Conservation (phyloP, 495 filamentous ascomycete genomes). For the Trichodelitschia bisporula region DNA sequence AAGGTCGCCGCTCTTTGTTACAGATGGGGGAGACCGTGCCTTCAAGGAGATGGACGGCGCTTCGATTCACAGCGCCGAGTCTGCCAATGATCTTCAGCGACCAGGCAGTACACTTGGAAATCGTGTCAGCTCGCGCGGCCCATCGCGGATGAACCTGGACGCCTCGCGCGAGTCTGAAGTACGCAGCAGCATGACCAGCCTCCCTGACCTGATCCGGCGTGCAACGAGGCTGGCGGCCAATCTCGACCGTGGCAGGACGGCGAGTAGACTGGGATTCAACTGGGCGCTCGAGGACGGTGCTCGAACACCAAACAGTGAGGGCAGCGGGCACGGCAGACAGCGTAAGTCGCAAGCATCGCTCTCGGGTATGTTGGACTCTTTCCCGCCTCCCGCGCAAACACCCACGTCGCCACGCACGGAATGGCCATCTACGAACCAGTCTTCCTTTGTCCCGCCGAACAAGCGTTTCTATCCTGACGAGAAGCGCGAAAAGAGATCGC, state of each 20-base stretch:
- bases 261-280: slow-evolving; percentile 35
- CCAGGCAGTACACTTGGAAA: not conserved
- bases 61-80: slow-evolving; percentile 6
- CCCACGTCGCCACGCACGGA: slow-evolving; percentile 10
- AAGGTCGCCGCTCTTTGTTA: no score
- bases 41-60: slow-evolving; percentile 16
- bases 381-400: slow-evolving; percentile 53
- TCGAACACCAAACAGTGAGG: slow-evolving; percentile 13
- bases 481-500: slow-evolving; percentile 15
- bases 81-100: slow-evolving; percentile 2
- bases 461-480: slow-evolving; percentile 11
- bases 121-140: slow-evolving; percentile 11
- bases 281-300: slow-evolving; percentile 18
- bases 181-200: slow-evolving; percentile 68
- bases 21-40: no score
- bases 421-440: no score
- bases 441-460: no score
- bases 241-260: slow-evolving; percentile 68
- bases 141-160: slow-evolving; percentile 39
- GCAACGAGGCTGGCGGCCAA: slow-evolving; percentile 73
- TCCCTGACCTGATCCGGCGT: slow-evolving; percentile 72
- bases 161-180: slow-evolving; percentile 55
- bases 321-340: no score
- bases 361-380: slow-evolving; percentile 77
- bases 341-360: no score